Evolutionary conservation across 2,329 filamentous ascomycete species (phyloP).

Genomic region (Xylariales sp.): DNA sequence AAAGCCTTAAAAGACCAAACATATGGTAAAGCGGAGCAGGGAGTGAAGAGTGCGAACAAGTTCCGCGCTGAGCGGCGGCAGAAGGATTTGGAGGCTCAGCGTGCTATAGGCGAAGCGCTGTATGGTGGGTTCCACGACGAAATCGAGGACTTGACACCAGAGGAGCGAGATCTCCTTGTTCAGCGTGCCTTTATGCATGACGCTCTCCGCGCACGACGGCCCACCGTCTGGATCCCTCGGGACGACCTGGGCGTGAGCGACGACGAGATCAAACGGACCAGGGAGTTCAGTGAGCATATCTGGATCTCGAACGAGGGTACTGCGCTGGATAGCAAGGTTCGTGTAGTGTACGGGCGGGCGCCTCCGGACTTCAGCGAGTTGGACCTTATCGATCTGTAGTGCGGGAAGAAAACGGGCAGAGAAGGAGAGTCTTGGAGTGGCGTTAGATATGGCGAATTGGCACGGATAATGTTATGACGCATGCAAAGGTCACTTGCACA

Average conservation of each 20-base stretch:
- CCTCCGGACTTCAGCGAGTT: constrained; percentile 88
- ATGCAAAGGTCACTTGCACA: too few species aligned
- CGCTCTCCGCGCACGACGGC: constrained; percentile 76
- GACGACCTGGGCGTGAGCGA: constrained; percentile 88
- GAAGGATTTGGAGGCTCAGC: constrained; percentile 68
- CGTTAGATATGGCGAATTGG: too few species aligned
- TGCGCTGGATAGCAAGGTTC: constrained; percentile 75
- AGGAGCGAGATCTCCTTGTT: constrained; percentile 80
- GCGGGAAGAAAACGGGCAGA: not conserved
- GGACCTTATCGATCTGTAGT: constrained; percentile 74
- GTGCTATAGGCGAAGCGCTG: constrained; percentile 70
- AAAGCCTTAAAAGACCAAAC: constrained; percentile 44
- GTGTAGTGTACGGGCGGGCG: constrained; percentile 78
- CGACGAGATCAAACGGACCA: constrained; percentile 79
- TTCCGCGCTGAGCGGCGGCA: constrained; percentile 45
- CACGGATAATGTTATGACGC: too few species aligned
- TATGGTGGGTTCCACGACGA: constrained; percentile 88
- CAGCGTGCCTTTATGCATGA: constrained; percentile 87
- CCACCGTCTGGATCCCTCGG: constrained; percentile 88
- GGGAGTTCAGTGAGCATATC: constrained; percentile 70
- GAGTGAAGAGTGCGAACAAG: constrained; percentile 37
- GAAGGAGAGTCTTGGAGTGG: too few species aligned
- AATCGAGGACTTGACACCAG: constrained; percentile 87
- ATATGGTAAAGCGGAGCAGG: constrained; percentile 35
- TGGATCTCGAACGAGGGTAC: constrained; percentile 96